Conservation (phyloP, 768 basidiomycete genomes). For the Leccinum incarnatum region DNA sequence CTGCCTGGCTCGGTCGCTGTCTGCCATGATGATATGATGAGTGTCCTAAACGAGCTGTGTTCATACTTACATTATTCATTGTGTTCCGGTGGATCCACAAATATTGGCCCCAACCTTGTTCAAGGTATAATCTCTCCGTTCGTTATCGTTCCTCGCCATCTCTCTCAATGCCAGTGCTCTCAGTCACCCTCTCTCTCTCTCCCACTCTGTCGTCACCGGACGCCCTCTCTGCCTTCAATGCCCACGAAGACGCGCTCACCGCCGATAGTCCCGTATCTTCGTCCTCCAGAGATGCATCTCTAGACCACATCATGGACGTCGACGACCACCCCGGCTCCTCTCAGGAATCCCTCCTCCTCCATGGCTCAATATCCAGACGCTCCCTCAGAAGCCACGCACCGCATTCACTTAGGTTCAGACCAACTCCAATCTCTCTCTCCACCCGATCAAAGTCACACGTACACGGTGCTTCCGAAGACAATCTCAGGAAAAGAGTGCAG, state of each 20-base stretch:
- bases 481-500: slow-evolving; percentile 25
- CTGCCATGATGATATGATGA: slow-evolving; percentile 31
- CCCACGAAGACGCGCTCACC: slow-evolving; percentile 27
- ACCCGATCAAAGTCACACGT: slow-evolving; percentile 26
- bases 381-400: slow-evolving; percentile 27
- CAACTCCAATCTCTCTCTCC: slow-evolving; percentile 20
- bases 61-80: not conserved
- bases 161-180: slow-evolving; percentile 18
- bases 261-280: slow-evolving; percentile 31
- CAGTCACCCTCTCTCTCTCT: slow-evolving; percentile 20
- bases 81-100: slow-evolving; percentile 7
- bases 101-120: not conserved
- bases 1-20: slow-evolving; percentile 52
- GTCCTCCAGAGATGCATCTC: slow-evolving; percentile 32
- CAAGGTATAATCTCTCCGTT: slow-evolving; percentile 9
- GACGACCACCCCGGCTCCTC: slow-evolving; percentile 24
- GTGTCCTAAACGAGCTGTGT: slow-evolving; percentile 10
- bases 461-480: slow-evolving; percentile 28
- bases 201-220: slow-evolving; percentile 33
- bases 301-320: slow-evolving; percentile 29
- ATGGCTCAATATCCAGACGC: slow-evolving; percentile 22
- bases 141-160: slow-evolving; percentile 3
- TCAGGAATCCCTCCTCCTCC: slow-evolving; percentile 26
- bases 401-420: slow-evolving; percentile 23
- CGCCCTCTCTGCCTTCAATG: slow-evolving; percentile 33